Evolutionary conservation across 306 rosid genomes (phyloP), one percentile per base, ranked within the genome.

Genomic region (Cucumis melo): DNA sequence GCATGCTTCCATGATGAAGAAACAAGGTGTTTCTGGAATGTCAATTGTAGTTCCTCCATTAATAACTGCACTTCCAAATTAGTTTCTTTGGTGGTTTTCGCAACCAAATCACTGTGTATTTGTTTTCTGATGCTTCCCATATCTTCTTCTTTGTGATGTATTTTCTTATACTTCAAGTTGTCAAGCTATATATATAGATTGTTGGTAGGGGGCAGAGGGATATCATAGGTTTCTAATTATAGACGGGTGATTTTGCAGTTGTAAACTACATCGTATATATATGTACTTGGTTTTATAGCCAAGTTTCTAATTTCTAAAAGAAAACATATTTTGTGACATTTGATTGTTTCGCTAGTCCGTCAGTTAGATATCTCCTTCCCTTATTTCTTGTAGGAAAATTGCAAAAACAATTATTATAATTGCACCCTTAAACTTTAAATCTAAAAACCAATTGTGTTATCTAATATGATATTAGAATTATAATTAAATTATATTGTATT

Each of bases 1-100:
- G 75, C 97, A 91, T 21, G 81, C 76, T 42, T 82, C 87, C 34
- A 86, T 79, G 91, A 67, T 76, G 81, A 83, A 83, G 84, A 89
- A 82, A 82, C 84, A 65, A 46, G 79, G 75, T 48, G 44, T 21
- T 6, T 72, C 76, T 72, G 76, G 76, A 48, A 72, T 46, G 58
- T 8, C 76, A 48, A 72, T 72, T 60, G 15, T 48, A 72, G 76
- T 17, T 50, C 44, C 60, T 66, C 53, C 73, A 36, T 36, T 64
- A 9, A 24, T 34, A 44, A 70, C 75, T 70, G 75, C 75, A 72
- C 44, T 72, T 72, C 58, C 59, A 48, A 72, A 46, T 50, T 72
- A 72, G 76, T 70, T 48, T 24, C n/a, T 7, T 48, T 3, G 14
- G 42, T 5, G 14, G 32, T 44, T 48, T 24, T 48, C 53, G 42